Evolutionary conservation across 805 yeast species (phyloP), one percentile per base, ranked within the genome.

Genomic region (Wickerhamomyces alni): DNA sequence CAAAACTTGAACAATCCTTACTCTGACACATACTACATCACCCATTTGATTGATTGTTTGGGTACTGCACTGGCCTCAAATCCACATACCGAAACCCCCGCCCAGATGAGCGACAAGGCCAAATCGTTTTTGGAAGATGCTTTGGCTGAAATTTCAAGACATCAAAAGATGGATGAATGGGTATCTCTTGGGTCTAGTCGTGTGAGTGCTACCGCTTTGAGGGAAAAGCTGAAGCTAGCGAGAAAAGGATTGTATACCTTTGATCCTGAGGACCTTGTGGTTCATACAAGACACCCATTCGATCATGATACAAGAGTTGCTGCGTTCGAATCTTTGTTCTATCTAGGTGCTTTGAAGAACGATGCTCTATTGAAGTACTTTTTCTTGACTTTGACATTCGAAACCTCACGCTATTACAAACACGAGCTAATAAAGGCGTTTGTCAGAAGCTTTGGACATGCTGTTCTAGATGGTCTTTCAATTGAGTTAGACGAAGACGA

Each of bases 121-220:
- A 57, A 44, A 24, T 55, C 53, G 3, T 77, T 72, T 50, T 55
- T 75, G 3, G 48, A 57, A 4, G 72, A 70, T 13, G 77, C 80
- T 0, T 50, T 80, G 8, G 69, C 72, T 7, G 97, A 89, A 54
- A 66, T 93, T 34, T 77, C 80, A 40, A 71, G 97, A 42, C 72
- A 80, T 43, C 77, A 79, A 48, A 78, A 88, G 45, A 70, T 93
- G 63, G 98, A 91, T 53, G 79, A 75, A 32, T 87, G 94, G 94
- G 69, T 82, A 8, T 91, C 96, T 1, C 81, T 95, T 0, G 77
- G 74, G 45, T 81, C 77, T 38, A 57, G 72, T 41, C 45, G 70
- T 28, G 65, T 85, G 30, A 70, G 88, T 15, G 60, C 67, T 21
- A 64, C 75, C 5, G 75, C 88, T 22, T 49, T 88, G 17, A 59